A percentile compares a stretch with the other conserved stretches of the same genome.
Evolutionary conservation across 768 basidiomycete genomes (phyloP).

Genomic region (Favolaschia claudopus): DNA sequence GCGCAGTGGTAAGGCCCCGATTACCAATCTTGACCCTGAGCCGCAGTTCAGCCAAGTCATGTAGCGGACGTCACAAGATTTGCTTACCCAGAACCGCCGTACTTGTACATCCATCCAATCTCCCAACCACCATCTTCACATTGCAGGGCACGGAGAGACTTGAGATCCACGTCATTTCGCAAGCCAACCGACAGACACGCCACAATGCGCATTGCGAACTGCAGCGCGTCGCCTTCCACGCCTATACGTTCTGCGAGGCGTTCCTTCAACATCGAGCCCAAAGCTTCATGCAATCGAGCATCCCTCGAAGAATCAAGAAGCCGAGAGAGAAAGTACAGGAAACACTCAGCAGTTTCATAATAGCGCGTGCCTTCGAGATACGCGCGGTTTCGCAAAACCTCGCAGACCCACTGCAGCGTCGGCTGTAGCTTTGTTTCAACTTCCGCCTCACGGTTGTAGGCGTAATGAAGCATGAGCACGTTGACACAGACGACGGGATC

Average conservation of each 20-base stretch:
- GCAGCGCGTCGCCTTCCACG: conserved; percentile 57
- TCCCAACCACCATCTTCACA: conserved; percentile 65
- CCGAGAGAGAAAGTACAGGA: conserved; percentile 59
- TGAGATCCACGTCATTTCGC: conserved; percentile 51
- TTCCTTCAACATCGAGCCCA: conserved; percentile 51
- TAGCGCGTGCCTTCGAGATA: conserved; percentile 64
- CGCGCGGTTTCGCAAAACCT: conserved; percentile 58
- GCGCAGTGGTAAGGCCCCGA: conserved; percentile 60
- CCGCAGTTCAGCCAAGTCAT: too few relatives aligned
- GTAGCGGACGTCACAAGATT: too few relatives aligned
- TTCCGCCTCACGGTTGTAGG: conserved; percentile 53
- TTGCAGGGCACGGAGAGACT: conserved; percentile 54
- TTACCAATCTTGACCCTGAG: conserved; percentile 54
- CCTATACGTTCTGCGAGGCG: conserved; percentile 60
- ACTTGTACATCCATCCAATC: conserved; percentile 64
- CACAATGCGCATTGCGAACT: conserved; percentile 63
- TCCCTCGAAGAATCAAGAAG: conserved; percentile 47
- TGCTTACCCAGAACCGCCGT: conserved; percentile 47
- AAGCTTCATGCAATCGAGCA: conserved; percentile 41
- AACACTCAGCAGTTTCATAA: conserved; percentile 59
- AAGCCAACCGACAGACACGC: conserved; percentile 51
- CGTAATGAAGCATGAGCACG: conserved; percentile 56
- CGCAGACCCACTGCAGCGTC: conserved; percentile 57
- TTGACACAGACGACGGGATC: conserved; percentile 65
- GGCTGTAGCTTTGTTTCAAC: conserved; percentile 50